Conservation (phyloP, 1,284 basidiomycete genomes). For the Pterula multifida region DNA sequence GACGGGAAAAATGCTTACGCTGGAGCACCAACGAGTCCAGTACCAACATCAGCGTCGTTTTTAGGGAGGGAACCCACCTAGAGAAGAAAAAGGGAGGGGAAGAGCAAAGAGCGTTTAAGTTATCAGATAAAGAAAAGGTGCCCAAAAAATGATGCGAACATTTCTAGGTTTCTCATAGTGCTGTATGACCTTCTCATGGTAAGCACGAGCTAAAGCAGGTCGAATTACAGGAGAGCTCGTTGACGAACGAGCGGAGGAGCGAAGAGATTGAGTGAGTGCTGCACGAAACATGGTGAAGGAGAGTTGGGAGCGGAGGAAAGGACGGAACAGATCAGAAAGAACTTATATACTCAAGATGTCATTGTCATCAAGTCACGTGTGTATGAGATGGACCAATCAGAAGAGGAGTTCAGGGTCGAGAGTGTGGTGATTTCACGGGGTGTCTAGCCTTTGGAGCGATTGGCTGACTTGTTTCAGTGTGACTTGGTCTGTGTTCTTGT, state of each 20-base stretch:
- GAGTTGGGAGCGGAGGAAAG: slow-evolving; percentile 5
- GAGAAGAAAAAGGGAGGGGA: slow-evolving; percentile 9
- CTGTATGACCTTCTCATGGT: slow-evolving; percentile 91
- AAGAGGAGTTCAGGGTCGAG: not conserved
- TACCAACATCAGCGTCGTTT: slow-evolving; percentile 85
- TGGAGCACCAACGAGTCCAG: slow-evolving; percentile 96
- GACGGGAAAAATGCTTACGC: slow-evolving; percentile 46
- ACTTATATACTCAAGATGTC: not conserved
- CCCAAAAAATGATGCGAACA: slow-evolving; percentile 38
- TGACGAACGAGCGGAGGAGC: slow-evolving; percentile 32
- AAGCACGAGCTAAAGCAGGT: slow-evolving; percentile 49
- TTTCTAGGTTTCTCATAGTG: slow-evolving; percentile 95
- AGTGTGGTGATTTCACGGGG: too few relatives aligned
- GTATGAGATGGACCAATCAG: not conserved
- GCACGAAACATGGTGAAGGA: slow-evolving; percentile 55
- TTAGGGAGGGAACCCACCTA: slow-evolving; percentile 95
- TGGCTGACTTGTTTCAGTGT: too few relatives aligned
- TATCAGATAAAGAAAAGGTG: slow-evolving; percentile 45
- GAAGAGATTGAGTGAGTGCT: slow-evolving; percentile 37
- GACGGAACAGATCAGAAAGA: not conserved
- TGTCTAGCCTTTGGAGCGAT: not conserved
- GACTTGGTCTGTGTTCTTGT: too few relatives aligned
- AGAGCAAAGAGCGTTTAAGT: too few relatives aligned
- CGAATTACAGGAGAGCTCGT: slow-evolving; percentile 18
- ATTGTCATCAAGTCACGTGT: slow-evolving; percentile 1